phyloP scores from a whole-genome alignment of 192 early-diverging fungal genomes.

The Gryganskiella cystojenkinii region DNA sequence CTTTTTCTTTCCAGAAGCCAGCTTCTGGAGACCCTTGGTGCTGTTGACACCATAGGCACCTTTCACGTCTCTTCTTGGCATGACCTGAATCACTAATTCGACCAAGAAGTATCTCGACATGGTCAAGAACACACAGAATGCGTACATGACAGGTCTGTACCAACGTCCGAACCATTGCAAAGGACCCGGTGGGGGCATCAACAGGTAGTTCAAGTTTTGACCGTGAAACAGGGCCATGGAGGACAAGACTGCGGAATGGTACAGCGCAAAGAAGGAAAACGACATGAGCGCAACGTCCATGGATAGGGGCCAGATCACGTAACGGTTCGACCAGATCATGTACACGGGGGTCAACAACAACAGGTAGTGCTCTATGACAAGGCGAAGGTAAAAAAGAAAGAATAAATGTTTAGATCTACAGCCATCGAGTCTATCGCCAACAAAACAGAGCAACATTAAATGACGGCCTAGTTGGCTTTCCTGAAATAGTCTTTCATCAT shows the following conservation, averaged over 20 bases:
- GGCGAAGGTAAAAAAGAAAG: neutral
- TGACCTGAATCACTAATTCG: conserved; percentile 44
- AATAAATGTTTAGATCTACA: neutral
- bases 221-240: conserved; percentile 55
- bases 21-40: neutral
- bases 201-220: conserved; percentile 63
- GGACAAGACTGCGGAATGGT: conserved; percentile 59
- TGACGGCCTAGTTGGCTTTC: no score
- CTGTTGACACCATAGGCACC: neutral
- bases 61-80: conserved; percentile 33
- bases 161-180: conserved; percentile 49
- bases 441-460: no score
- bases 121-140: conserved; percentile 51
- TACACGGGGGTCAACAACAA: conserved; percentile 58
- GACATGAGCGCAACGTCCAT: conserved; percentile 59
- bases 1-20: neutral
- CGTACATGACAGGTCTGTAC: conserved; percentile 56
- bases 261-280: conserved; percentile 62
- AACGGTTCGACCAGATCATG: conserved; percentile 65
- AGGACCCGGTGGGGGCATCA: conserved; percentile 61
- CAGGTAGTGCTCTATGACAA: conserved; percentile 21
- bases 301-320: conserved; percentile 60
- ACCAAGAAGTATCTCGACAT: conserved; percentile 44
- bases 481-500: no score
- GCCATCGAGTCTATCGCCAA: no score